Evolutionary conservation across 108 stramenopile species (phyloP).

Genomic region (Mayamaea pseudoterrestris): DNA sequence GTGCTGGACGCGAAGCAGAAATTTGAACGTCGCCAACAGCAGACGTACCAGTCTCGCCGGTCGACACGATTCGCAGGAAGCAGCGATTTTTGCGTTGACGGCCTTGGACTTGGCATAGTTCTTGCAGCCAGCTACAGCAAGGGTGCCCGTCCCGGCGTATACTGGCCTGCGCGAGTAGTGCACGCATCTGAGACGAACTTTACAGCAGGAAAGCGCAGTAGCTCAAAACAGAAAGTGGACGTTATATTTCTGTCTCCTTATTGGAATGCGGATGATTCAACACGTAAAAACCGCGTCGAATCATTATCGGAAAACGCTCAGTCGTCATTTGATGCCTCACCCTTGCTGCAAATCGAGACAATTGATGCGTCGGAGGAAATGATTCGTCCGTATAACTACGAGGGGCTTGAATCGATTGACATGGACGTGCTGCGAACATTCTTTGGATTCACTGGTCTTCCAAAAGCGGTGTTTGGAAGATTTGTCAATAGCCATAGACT

Average conservation of each 20-base stretch:
- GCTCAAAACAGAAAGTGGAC: slow-evolving; percentile 45
- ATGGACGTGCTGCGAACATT: slow-evolving; percentile 38
- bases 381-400: slow-evolving; percentile 61
- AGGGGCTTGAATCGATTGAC: slow-evolving; percentile 27
- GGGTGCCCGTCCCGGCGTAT: slow-evolving; percentile 46
- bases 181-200: slow-evolving; percentile 48
- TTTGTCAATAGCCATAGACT: slow-evolving; percentile 73
- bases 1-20: slow-evolving; percentile 46
- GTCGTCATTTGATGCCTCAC: slow-evolving; percentile 17
- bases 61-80: slow-evolving; percentile 40
- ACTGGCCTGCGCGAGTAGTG: slow-evolving; percentile 80
- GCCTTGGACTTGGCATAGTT: slow-evolving; percentile 75
- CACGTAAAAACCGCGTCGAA: slow-evolving; percentile 7
- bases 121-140: slow-evolving; percentile 44
- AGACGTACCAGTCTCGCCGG: slow-evolving; percentile 2
- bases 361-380: slow-evolving; percentile 58
- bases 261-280: slow-evolving; percentile 41
- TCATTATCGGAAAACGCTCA: slow-evolving; percentile 7
- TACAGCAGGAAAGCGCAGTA: slow-evolving; percentile 3
- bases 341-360: slow-evolving; percentile 55
- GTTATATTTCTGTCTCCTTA: slow-evolving; percentile 70
- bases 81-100: slow-evolving; percentile 47
- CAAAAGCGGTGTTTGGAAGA: slow-evolving; percentile 54
- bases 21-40: slow-evolving; percentile 33
- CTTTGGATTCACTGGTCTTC: slow-evolving; percentile 64